These are phyloP conservation scores for Fusarium tuaranense DNA, from an alignment of 2,329 filamentous ascomycete genomes.

Conservation along the genomic window DNA sequence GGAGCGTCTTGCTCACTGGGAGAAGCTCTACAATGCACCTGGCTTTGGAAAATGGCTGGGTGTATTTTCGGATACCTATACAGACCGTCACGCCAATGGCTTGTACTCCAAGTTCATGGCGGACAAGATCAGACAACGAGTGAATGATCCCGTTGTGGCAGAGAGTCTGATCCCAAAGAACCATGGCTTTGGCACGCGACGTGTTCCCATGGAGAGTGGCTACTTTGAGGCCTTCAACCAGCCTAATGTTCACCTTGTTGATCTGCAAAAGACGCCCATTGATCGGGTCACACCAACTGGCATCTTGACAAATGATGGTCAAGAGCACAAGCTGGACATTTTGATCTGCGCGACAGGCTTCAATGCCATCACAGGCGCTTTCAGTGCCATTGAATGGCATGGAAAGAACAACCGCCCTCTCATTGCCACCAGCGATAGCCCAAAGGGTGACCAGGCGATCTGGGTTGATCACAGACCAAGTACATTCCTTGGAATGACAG, in stretches of 20 bases:
- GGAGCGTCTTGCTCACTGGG: neutral
- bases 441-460: conserved; percentile 16
- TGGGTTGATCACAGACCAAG: conserved; percentile 31
- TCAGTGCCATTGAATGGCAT: conserved; percentile 31
- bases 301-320: neutral
- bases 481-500: conserved; percentile 6
- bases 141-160: neutral
- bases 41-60: neutral
- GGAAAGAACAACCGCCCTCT: conserved; percentile 13
- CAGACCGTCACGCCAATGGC: neutral
- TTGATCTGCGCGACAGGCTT: neutral
- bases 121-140: neutral
- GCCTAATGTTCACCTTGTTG: neutral
- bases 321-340: neutral
- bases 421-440: conserved; percentile 20
- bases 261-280: neutral
- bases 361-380: conserved; percentile 22
- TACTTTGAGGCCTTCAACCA: neutral
- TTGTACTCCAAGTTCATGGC: neutral
- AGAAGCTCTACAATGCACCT: neutral
- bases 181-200: neutral
- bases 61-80: neutral
- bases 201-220: neutral
- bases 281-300: neutral
- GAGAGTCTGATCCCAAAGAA: neutral